phyloP scores from a whole-genome alignment of 2,329 filamentous ascomycete genomes.

The Cordyceps tenuipes region DNA sequence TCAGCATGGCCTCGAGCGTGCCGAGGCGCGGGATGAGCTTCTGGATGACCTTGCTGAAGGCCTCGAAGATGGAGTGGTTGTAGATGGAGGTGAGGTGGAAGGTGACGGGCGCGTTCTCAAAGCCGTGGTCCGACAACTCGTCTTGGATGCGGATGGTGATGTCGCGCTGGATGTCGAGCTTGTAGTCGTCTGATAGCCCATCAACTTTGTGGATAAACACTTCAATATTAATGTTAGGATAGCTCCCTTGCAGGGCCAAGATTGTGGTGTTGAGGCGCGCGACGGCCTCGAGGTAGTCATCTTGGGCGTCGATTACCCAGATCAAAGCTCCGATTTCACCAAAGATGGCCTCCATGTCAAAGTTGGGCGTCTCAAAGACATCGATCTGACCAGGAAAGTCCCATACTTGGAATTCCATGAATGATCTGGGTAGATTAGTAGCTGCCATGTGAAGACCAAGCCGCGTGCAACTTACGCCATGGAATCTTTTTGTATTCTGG shows the following conservation, averaged over 20 bases:
- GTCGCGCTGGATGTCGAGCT: conserved; percentile 90
- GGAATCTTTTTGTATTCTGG: conserved; percentile 85
- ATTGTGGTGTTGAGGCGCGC: conserved; percentile 81
- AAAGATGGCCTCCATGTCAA: conserved; percentile 90
- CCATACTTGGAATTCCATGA: conserved; percentile 99
- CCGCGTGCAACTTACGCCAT: conserved; percentile 66
- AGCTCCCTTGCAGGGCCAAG: conserved; percentile 76
- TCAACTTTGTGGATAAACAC: conserved; percentile 99
- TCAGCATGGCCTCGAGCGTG: conserved; percentile 87
- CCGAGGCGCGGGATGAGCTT: conserved; percentile 91
- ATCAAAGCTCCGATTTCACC: conserved; percentile 89
- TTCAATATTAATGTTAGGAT: conserved; percentile 92
- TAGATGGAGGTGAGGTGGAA: conserved; percentile 98
- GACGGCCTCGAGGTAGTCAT: conserved; percentile 92
- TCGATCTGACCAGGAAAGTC: conserved; percentile 94
- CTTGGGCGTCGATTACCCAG: conserved; percentile 97
- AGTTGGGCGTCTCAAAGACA: conserved; percentile 75
- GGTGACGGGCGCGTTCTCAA: conserved; percentile 86
- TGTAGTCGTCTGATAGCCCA: conserved; percentile 93
- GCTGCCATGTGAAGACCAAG: not conserved
- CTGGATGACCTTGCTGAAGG: conserved; percentile 96
- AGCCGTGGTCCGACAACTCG: conserved; percentile 84
- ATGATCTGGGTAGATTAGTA: conserved; percentile 54
- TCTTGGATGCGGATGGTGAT: conserved; percentile 95
- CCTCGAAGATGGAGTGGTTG: conserved; percentile 97